These are phyloP conservation scores for Jimgerdemannia flammicorona DNA, from an alignment of 192 early-diverging fungal species.

Conservation along the genomic window DNA sequence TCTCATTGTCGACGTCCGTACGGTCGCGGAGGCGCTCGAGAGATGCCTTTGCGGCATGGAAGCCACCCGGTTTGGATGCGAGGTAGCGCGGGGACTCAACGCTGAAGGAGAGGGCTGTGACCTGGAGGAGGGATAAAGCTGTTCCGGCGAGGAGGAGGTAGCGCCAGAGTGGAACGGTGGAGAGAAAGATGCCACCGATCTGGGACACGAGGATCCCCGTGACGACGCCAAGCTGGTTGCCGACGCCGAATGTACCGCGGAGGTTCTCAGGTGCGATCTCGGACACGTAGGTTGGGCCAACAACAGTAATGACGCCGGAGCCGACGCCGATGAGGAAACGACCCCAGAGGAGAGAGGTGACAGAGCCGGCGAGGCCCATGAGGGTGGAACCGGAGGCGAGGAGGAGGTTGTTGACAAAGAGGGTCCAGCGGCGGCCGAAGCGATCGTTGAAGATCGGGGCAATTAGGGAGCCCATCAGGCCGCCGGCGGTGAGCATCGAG, in stretches of 20 bases:
- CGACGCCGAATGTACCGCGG: conserved; percentile 74
- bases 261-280: conserved; percentile 66
- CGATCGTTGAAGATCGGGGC: conserved; percentile 58
- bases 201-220: conserved; percentile 77
- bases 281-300: conserved; percentile 78
- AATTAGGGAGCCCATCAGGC: conserved; percentile 70
- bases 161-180: conserved; percentile 66
- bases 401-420: conserved; percentile 65
- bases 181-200: conserved; percentile 58
- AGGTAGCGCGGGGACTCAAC: conserved; percentile 80
- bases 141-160: conserved; percentile 60
- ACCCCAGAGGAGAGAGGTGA: conserved; percentile 51
- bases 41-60: conserved; percentile 44
- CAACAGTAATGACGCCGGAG: conserved; percentile 69
- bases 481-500: conserved; percentile 66
- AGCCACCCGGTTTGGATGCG: conserved; percentile 45
- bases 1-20: conserved; percentile 47
- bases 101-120: conserved; percentile 62
- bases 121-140: conserved; percentile 58
- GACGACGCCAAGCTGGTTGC: conserved; percentile 85
- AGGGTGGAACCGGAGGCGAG: conserved; percentile 59
- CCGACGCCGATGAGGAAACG: conserved; percentile 76
- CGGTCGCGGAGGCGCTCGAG: conserved; percentile 52
- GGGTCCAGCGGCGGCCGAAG: conserved; percentile 63
- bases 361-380: conserved; percentile 52